Conservation (phyloP, 2,329 filamentous ascomycete genomes). For the Fusarium poae region DNA sequence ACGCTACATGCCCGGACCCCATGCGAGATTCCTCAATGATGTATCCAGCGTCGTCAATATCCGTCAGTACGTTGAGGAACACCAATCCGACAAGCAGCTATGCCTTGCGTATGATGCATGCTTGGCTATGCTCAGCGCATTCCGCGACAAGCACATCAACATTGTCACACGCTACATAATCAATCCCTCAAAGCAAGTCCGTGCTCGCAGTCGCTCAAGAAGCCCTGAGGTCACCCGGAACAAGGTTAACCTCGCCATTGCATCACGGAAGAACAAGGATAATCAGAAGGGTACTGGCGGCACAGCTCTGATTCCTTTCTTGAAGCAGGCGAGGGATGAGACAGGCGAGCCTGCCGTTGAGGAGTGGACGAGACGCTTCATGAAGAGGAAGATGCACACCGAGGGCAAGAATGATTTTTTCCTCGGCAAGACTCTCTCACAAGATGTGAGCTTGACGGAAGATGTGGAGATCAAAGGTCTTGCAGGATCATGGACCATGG, state of each 20-base stretch:
- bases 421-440: conserved; percentile 64
- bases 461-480: conserved; percentile 73
- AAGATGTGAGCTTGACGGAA: conserved; percentile 54
- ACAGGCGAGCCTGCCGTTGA: conserved; percentile 91
- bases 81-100: conserved; percentile 73
- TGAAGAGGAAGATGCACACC: conserved; percentile 64
- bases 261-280: conserved; percentile 63
- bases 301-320: conserved; percentile 91
- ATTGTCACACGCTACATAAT: conserved; percentile 98
- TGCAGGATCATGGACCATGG: conserved; percentile 89
- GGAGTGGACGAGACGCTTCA: conserved; percentile 70
- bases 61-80: conserved; percentile 79
- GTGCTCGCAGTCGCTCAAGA: conserved; percentile 71
- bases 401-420: conserved; percentile 70
- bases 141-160: conserved; percentile 95
- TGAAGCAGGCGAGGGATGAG: conserved; percentile 97
- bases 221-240: conserved; percentile 66
- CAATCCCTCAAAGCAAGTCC: conserved; percentile 82
- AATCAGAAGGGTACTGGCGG: conserved; percentile 91
- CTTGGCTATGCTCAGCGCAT: conserved; percentile 74
- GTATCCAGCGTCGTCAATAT: conserved; percentile 87
- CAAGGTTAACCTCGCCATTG: conserved; percentile 72
- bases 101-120: conserved; percentile 91
- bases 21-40: conserved; percentile 88
- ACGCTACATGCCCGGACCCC: conserved; percentile 93